Percentiles rank a stretch among this genome's conserved stretches.
Evolutionary conservation across 306 rosid genomes (phyloP).

Genomic region (Castanopsis chinensis): DNA sequence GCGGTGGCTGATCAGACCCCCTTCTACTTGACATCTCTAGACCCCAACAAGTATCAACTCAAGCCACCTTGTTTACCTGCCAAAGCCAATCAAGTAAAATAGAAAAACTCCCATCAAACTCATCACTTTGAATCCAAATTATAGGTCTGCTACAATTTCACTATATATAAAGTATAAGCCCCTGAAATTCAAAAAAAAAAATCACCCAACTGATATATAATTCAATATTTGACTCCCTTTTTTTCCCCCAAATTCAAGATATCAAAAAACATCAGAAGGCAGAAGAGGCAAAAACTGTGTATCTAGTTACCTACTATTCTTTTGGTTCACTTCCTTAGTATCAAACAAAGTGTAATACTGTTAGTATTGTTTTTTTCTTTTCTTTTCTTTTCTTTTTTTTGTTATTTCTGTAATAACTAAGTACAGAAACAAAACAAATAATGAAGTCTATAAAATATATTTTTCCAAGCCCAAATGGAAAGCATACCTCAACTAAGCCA

Average conservation of each 20-base stretch:
- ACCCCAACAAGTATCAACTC: constrained; percentile 27
- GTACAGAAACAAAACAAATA: no score
- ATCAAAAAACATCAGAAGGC: background rate
- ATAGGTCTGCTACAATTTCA: background rate
- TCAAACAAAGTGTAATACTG: background rate
- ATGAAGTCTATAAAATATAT: no score
- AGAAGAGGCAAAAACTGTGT: no score
- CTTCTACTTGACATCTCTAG: constrained; percentile 70
- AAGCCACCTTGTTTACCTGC: constrained; percentile 21
- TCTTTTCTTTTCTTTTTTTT: no score
- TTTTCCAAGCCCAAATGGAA: no score
- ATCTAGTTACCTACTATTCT: background rate
- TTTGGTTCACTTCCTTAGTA: background rate
- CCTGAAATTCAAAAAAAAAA: background rate
- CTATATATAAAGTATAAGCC: background rate
- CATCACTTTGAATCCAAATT: constrained; percentile 11
- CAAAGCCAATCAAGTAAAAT: background rate
- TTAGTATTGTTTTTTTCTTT: no score
- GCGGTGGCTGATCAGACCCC: constrained; percentile 69
- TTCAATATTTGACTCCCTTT: background rate
- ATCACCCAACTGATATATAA: background rate
- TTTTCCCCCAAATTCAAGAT: background rate
- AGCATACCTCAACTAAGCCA: no score
- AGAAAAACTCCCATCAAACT: background rate
- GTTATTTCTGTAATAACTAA: no score